Percentiles rank a stretch among this genome's conserved stretches.
phyloP scores from a whole-genome alignment of 2,329 filamentous ascomycete genomes.

The Alternaria panax region DNA sequence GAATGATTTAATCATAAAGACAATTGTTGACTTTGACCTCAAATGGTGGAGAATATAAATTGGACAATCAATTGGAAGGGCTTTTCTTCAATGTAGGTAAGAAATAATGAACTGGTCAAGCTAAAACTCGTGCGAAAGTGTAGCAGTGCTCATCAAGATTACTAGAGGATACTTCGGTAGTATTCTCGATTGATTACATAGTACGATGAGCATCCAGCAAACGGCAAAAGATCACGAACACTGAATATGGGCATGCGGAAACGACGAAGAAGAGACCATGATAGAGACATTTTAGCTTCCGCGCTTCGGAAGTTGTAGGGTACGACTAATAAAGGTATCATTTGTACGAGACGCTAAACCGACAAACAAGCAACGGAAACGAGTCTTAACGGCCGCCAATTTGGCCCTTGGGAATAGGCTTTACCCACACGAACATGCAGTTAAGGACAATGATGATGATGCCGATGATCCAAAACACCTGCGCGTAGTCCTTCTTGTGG shows the following conservation, averaged over 20 bases:
- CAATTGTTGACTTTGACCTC: too few relatives aligned
- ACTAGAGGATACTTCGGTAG: too few relatives aligned
- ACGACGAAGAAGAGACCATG: not conserved
- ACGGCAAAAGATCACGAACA: not conserved
- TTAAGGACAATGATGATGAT: constrained; percentile 75
- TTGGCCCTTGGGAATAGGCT: constrained; percentile 63
- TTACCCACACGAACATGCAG: constrained; percentile 69
- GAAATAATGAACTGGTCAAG: too few relatives aligned
- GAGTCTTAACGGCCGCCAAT: constrained; percentile 53
- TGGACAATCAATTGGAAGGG: too few relatives aligned
- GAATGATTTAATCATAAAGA: too few relatives aligned
- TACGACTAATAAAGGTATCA: constrained; percentile 9
- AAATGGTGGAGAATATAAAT: too few relatives aligned
- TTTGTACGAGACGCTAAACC: constrained; percentile 5
- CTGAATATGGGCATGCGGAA: not conserved
- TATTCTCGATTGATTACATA: not conserved
- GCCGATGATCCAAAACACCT: constrained; percentile 83
- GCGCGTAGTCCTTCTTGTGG: constrained; percentile 70
- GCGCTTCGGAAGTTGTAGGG: not conserved
- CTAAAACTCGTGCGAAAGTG: too few relatives aligned
- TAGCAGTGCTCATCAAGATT: too few relatives aligned
- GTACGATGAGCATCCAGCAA: too few relatives aligned
- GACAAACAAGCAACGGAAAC: not conserved
- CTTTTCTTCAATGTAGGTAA: too few relatives aligned
- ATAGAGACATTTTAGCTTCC: not conserved